Evolutionary conservation across 306 rosid genomes (phyloP).

Genomic region (Cucurbita ficifolia): DNA sequence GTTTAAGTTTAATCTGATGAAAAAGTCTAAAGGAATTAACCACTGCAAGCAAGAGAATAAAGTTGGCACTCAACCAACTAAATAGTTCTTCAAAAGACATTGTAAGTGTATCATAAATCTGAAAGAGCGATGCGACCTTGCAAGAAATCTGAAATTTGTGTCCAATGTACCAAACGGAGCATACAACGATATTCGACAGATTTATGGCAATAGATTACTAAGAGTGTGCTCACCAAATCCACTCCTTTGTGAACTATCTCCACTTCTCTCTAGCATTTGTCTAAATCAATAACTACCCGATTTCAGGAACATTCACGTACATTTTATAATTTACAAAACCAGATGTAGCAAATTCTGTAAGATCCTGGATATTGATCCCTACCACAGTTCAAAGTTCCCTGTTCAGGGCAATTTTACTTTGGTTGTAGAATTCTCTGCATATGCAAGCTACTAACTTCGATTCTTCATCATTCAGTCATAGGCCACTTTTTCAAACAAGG

Average conservation of each 20-base stretch:
- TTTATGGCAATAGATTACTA: background rate
- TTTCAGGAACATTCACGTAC: background rate
- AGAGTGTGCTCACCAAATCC: background rate
- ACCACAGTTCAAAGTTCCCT: background rate
- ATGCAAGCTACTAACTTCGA: background rate
- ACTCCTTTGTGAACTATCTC: background rate
- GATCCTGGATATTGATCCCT: background rate
- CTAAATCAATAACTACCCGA: background rate
- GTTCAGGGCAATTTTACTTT: background rate
- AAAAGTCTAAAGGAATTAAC: too few relatives aligned
- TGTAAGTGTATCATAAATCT: too few relatives aligned
- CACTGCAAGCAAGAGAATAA: background rate
- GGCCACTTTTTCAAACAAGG: background rate
- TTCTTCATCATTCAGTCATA: background rate
- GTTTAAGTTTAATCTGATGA: background rate
- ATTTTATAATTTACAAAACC: background rate
- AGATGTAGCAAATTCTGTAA: background rate
- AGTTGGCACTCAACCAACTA: background rate
- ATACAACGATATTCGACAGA: background rate
- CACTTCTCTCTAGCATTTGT: background rate
- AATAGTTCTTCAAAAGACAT: background rate
- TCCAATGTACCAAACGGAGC: background rate
- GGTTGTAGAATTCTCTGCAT: too few relatives aligned
- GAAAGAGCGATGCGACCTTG: background rate
- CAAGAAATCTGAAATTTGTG: background rate